A percentile compares a stretch with the other conserved stretches of the same genome.
These are phyloP conservation scores for Rhytidhysteron rufulum DNA, from an alignment of 2,329 filamentous ascomycete genomes.

Conservation along the genomic window DNA sequence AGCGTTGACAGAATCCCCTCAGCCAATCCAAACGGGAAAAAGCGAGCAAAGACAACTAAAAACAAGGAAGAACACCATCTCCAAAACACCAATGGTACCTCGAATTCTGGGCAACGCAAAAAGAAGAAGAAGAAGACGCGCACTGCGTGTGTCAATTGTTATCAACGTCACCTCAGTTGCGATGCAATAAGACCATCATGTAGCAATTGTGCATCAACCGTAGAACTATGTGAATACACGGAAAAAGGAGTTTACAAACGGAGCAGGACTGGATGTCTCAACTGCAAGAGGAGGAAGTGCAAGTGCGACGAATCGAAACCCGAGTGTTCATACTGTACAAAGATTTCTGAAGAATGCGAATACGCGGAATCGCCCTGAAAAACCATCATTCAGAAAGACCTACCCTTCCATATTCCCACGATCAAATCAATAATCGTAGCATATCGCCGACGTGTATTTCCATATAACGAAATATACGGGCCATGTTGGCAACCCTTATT, in stretches of 20 bases:
- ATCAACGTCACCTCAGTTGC: slow-evolving; percentile 29
- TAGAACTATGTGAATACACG: slow-evolving; percentile 29
- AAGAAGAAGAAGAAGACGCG: slow-evolving; percentile 5
- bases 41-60: no score
- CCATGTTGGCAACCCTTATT: no score
- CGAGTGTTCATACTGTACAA: slow-evolving; percentile 25
- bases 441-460: no score
- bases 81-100: no score
- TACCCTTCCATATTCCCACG: not conserved
- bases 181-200: slow-evolving; percentile 25
- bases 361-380: slow-evolving; percentile 13
- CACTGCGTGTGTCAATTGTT: slow-evolving; percentile 14
- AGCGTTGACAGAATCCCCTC: no score
- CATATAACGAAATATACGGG: no score
- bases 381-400: not conserved
- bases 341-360: slow-evolving; percentile 20
- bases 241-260: slow-evolving; percentile 15
- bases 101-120: no score
- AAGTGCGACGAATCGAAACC: slow-evolving; percentile 31
- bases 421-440: not conserved
- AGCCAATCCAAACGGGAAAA: no score
- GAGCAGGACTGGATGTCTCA: slow-evolving; percentile 26
- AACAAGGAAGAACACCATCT: no score
- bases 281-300: slow-evolving; percentile 24
- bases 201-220: slow-evolving; percentile 24